Conservation (phyloP, 768 basidiomycete species). For the Boletus vermiculosoides region DNA sequence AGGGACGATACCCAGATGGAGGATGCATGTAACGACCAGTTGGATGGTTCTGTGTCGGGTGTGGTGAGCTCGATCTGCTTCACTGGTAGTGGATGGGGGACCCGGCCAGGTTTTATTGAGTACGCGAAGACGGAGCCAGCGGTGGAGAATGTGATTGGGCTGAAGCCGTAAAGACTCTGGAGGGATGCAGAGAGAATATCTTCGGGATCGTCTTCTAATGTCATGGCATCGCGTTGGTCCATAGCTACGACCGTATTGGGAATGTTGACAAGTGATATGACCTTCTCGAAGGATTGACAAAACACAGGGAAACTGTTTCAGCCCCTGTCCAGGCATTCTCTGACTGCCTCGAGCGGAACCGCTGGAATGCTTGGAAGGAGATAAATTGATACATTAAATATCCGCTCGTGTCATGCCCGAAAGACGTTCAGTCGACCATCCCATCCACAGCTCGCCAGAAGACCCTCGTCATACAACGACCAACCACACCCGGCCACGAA, state of each 20-base stretch:
- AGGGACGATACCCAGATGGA: constrained; percentile 72
- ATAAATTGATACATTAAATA: not conserved
- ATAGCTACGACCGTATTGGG: too few species aligned
- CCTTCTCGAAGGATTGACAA: too few species aligned
- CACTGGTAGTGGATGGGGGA: constrained; percentile 10
- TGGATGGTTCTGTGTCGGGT: constrained; percentile 64
- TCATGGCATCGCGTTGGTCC: not conserved
- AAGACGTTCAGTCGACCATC: constrained; percentile 83
- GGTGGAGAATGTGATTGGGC: constrained; percentile 59
- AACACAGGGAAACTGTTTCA: not conserved
- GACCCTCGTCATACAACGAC: constrained; percentile 88
- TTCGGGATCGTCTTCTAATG: constrained; percentile 43
- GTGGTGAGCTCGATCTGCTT: constrained; percentile 46
- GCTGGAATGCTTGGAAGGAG: not conserved
- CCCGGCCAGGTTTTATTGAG: constrained; percentile 20
- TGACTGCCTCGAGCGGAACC: not conserved
- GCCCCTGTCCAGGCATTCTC: not conserved
- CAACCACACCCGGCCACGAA: constrained; percentile 91
- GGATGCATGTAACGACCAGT: constrained; percentile 77
- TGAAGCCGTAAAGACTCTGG: constrained; percentile 57
- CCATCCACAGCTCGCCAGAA: constrained; percentile 91
- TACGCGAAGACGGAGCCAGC: constrained; percentile 55
- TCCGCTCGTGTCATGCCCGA: constrained; percentile 39
- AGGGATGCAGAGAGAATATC: constrained; percentile 70
- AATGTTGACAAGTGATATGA: too few species aligned